Base-by-base conservation (phyloP, 139 green algal genomes). In the Chlorokybus atmophyticus region DNA sequence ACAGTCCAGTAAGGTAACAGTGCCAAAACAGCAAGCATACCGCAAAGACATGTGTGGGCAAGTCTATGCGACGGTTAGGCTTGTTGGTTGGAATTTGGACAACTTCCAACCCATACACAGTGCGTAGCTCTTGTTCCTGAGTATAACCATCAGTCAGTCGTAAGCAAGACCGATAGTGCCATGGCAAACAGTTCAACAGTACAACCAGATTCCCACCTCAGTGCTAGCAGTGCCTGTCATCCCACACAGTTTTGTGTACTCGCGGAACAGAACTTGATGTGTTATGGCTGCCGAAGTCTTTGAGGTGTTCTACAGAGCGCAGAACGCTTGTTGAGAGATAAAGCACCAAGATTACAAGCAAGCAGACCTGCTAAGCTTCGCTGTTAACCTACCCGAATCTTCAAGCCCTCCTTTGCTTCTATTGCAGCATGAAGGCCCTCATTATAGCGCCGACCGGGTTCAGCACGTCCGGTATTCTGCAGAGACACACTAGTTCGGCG, bases 51-150 rank as follows among this genome's bases (percentile, higher is more conserved):
- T 73, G 49, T 4, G 68, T 57, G 1, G 68, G 57, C 19, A 71
- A 28, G 71, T 96, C 88, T 0, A 56, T 26, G 0, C 88, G 66
- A 1, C 23, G 5, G 5, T 39, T 60, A 2, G 84, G 79, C 3
- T 64, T 61, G 73, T 94, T 87, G 40, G 87, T 88, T 21, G 87
- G 88, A 17, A 95, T 70, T 0, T 57, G 40, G 27, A 89, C 63
- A 4, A 94, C 80, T 3, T 70, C 30, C 19, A 89, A 60, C 10
- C 53, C 32, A 59, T 86, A 90, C 1, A 73, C 68, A 1, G 78
- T 54, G 5, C 23, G 30, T 6, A 90, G 70, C 64, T 90, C 83
- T 23, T 40, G 23, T 32, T 67, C 59, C 59, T 67, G 52, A n/a
- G n/a, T n/a, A n/a, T n/a, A n/a, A n/a, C n/a, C n/a, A n/a, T n/a